These are phyloP conservation scores for Podila horticola DNA, from an alignment of 192 early-diverging fungal genomes.

Conservation along the genomic window DNA sequence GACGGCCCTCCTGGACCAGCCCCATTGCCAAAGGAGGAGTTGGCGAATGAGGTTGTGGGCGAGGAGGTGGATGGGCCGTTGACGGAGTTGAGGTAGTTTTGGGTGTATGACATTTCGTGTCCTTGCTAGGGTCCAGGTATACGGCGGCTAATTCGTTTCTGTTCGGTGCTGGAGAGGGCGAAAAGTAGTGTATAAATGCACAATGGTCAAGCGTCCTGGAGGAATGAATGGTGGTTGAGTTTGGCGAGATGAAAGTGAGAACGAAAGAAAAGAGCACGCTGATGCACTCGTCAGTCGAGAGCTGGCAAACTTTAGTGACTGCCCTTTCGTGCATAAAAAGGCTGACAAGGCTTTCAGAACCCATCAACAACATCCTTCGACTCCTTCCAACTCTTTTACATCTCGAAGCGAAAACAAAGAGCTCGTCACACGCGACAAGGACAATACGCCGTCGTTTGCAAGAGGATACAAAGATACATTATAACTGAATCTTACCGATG, in stretches of 20 bases:
- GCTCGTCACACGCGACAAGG: not conserved
- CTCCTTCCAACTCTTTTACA: no score
- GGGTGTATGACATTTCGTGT: conserved; percentile 7
- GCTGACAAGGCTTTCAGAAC: no score
- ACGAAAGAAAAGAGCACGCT: no score
- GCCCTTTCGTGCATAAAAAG: no score
- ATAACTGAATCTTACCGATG: not conserved
- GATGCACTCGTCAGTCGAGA: no score
- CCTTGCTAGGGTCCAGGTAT: not conserved
- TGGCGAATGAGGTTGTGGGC: conserved; percentile 14
- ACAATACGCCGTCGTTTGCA: not conserved
- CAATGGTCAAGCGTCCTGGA: no score
- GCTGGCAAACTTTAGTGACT: no score
- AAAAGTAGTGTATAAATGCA: no score
- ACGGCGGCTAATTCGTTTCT: not conserved
- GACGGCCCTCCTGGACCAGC: conserved; percentile 4
- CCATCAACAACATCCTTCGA: no score
- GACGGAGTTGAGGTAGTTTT: conserved; percentile 40
- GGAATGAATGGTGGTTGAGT: no score
- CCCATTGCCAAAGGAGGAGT: conserved; percentile 17
- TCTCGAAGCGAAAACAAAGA: no score
- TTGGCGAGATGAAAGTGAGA: no score
- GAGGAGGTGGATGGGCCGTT: conserved; percentile 36
- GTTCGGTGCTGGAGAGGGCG: not conserved
- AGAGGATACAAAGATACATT: not conserved